Base-by-base conservation (phyloP, 73 alveolate genomes). In the Paramecium sonneborni region DNA sequence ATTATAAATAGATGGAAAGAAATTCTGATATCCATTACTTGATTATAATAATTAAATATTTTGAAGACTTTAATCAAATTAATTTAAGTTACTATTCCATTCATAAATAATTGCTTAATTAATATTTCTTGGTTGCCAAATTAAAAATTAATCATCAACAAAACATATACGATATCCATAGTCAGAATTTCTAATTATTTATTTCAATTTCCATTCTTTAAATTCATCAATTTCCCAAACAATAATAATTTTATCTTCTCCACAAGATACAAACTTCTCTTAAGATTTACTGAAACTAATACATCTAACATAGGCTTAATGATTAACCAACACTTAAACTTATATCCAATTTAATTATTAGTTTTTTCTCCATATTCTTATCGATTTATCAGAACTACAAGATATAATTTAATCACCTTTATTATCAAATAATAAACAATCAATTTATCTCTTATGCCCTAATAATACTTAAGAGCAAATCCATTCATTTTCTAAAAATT, bases 321-420 rank as follows among this genome's bases (percentile, higher is more conserved):
- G 84, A 62, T 62, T 30, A 5, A 26, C 12, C 6, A 62, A n/a
- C 3, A 62, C 24, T 62, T 62, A 30, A 12, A 32, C 39, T 30
- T 62, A 26, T 6, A 30, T 30, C 84, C 84, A 62, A 7, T 62
- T 62, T 62, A 12, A 26, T 62, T 62, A 10, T 62, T 62, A 20
- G 24, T 62, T 32, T 26, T 62, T 62, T 12, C 84, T 62, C 84
- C 84, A 62, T 3, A 62, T 32, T 62, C 39, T 62, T 9, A 62
- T 62, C 24, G 84, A 62, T 62, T 62, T 62, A 26, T 62, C 84
- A 62, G 34, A 62, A 62, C 84, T 62, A 28, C 84, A 62, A 23
- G 84, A 62, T 62, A 62, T 6, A 1, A 62, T 30, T 26, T 62
- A 62, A 30, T 62, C 24, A 10, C 44, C 24, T 62, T 62, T 62